Conservation (phyloP, 2,329 filamentous ascomycete genomes). For the Diaporthe sp. region DNA sequence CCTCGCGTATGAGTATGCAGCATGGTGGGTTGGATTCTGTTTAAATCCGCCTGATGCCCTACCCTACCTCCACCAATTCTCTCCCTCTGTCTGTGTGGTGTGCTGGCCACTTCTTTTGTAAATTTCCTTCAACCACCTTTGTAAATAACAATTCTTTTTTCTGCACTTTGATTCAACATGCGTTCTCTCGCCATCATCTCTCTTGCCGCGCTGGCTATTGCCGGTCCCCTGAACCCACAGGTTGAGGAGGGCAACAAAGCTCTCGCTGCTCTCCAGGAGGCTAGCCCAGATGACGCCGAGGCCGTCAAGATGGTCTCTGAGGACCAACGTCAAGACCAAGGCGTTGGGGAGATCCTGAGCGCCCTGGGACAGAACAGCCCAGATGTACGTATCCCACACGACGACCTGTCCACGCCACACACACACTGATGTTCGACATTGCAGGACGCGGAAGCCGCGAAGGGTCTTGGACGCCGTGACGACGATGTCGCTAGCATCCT, state of each 20-base stretch:
- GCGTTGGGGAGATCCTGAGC: constrained; percentile 5
- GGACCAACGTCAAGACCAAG: constrained; percentile 21
- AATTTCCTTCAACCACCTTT: background rate
- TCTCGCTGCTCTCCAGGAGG: constrained; percentile 13
- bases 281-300: constrained; percentile 30
- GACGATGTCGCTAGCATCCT: constrained; percentile 30
- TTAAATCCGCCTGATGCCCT: background rate
- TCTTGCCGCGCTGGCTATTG: background rate
- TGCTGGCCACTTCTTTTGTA: constrained; percentile 3
- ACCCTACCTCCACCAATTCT: background rate
- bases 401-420: background rate
- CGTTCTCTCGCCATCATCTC: background rate
- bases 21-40: background rate
- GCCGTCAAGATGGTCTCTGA: constrained; percentile 35
- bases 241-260: constrained; percentile 26
- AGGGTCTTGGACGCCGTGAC: constrained; percentile 33
- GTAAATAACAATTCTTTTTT: background rate
- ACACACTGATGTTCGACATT: background rate
- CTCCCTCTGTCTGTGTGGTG: background rate
- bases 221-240: background rate
- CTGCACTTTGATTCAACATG: background rate
- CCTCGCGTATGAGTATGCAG: background rate
- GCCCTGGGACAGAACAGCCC: constrained; percentile 33
- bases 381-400: background rate
- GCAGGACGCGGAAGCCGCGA: constrained; percentile 21